These are phyloP conservation scores for Galium porrigens DNA, from an alignment of 305 asterid genomes.

Conservation along the genomic window DNA sequence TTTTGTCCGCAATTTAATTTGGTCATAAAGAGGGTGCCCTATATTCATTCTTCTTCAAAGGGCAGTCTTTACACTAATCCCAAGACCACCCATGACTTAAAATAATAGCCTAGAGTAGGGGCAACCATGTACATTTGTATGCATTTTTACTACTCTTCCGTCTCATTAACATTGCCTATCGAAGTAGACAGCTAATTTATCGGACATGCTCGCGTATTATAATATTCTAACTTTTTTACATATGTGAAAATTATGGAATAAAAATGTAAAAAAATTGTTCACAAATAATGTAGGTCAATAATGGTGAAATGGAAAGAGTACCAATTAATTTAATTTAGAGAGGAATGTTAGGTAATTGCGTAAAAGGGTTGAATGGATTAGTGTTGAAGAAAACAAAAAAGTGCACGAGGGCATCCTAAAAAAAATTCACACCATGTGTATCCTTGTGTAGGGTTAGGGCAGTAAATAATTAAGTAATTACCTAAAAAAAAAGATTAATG, in stretches of 20 bases:
- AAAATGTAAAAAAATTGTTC: no score
- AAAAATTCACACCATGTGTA: not conserved
- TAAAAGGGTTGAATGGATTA: not conserved
- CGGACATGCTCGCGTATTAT: no score
- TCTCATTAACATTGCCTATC: no score
- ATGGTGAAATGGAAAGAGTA: not conserved
- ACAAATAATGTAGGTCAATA: no score
- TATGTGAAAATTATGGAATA: no score
- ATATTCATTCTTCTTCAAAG: not conserved
- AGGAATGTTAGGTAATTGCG: not conserved
- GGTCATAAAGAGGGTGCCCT: slow-evolving; percentile 35
- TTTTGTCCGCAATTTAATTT: slow-evolving; percentile 10
- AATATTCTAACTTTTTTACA: no score
- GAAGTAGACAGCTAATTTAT: not conserved
- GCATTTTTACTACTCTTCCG: not conserved
- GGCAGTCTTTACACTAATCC: slow-evolving; percentile 8
- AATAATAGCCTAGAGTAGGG: not conserved
- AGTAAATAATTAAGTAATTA: not conserved
- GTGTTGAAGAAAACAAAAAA: slow-evolving; percentile 9
- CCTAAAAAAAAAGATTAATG: not conserved
- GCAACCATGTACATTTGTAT: not conserved
- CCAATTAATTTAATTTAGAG: no score
- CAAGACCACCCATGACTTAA: slow-evolving; percentile 1
- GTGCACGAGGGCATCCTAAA: slow-evolving; percentile 13
- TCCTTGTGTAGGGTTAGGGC: not conserved